Base-by-base conservation (phyloP, 805 yeast species). In the Diddensiella caesifluorescens region DNA sequence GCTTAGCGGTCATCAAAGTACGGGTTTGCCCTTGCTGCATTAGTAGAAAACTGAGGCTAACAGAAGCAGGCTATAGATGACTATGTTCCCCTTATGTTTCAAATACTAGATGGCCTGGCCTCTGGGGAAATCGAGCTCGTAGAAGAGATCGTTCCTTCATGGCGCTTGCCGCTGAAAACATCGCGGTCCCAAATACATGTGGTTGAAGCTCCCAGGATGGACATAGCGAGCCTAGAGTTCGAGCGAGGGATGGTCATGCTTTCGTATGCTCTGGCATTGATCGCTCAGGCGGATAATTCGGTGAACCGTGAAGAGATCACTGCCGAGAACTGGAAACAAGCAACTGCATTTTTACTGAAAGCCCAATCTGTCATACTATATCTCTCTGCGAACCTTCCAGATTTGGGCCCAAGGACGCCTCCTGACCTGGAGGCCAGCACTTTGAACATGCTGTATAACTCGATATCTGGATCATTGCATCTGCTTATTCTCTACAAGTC, bases 401-500 rank as follows among this genome's bases (percentile, higher is more conserved):
- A 22, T 22, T 23, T 35, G 7, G 37, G 30, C 10, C n/a, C n/a
- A n/a, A 38, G 42, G 9, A 28, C 46, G 4, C 53, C 53, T 1
- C 20, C 44, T 12, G 64, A 56, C 34, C 45, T 58, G 4, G 52
- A 48, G 6, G 39, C 48, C 10, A 35, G 49, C 4, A 50, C 56
- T 2, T 48, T 57, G 4, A 46, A 45, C 7, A 51, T 55, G 6
- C 38, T 61, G 19, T 31, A 41, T 12, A 46, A 41, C 18, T 35
- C 53, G 35, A 40, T 52, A 3, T 38, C 54, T 3, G 65, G 62
- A 13, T 48, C 62, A 10, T 39, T 56, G 9, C 65, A 61, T 35
- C 43, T 54, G 29, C 45, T 58, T 4, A 39, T 59, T 7, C 33
- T 61, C 7, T 46, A 51, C 41, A 60, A 57, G 39, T 45, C 54